A percentile compares a stretch with the other conserved stretches of the same genome.
phyloP scores from a whole-genome alignment of 768 basidiomycete genomes.

The Russula vinacea region DNA sequence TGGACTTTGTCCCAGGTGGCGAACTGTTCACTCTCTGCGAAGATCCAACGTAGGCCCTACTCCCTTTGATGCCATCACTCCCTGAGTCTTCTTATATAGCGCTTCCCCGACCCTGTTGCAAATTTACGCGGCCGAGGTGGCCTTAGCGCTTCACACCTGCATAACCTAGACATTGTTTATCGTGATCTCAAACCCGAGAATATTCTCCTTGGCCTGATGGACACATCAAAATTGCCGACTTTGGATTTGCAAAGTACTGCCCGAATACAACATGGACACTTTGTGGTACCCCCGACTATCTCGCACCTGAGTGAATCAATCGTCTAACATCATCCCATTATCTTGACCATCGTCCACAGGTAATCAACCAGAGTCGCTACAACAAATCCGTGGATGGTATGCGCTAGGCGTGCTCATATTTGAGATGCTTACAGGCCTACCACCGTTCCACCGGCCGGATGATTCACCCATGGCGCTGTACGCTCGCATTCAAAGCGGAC shows the following conservation, averaged over 20 bases:
- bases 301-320: slow-evolving; percentile 86
- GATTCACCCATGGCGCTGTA: slow-evolving; percentile 83
- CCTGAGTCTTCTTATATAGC: slow-evolving; percentile 47
- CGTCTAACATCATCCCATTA: neutral
- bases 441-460: slow-evolving; percentile 89
- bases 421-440: slow-evolving; percentile 95
- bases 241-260: slow-evolving; percentile 92
- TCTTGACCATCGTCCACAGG: slow-evolving; percentile 40
- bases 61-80: slow-evolving; percentile 5
- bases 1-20: slow-evolving; percentile 95
- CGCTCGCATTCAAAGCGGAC: slow-evolving; percentile 83
- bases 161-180: slow-evolving; percentile 85
- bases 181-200: slow-evolving; percentile 98
- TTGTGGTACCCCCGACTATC: slow-evolving; percentile 93
- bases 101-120: slow-evolving; percentile 94
- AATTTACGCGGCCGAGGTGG: slow-evolving; percentile 97
- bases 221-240: slow-evolving; percentile 95
- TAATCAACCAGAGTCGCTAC: slow-evolving; percentile 79
- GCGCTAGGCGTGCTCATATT: slow-evolving; percentile 95
- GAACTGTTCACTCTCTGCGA: slow-evolving; percentile 93
- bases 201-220: slow-evolving; percentile 87
- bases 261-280: slow-evolving; percentile 89
- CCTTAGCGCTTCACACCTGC: slow-evolving; percentile 88
- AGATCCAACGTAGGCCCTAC: slow-evolving; percentile 70
- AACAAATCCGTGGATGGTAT: slow-evolving; percentile 99